Base-by-base conservation (phyloP, 768 basidiomycete species). In the Suillus americanus region DNA sequence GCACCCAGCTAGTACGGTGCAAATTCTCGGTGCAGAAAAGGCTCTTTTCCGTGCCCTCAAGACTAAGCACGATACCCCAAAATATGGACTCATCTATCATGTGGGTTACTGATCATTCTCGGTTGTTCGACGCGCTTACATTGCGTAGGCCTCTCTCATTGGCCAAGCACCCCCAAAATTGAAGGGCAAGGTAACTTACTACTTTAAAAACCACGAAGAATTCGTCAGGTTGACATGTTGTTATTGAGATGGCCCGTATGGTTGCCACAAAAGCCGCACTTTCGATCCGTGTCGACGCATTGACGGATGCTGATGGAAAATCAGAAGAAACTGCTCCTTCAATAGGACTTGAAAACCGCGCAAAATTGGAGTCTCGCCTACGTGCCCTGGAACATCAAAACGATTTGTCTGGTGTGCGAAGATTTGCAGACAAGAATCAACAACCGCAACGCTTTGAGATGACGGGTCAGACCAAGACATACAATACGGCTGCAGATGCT, bases 31-130 rank as follows among this genome's bases (percentile, higher is more conserved):
- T 64, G 90, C 90, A 14, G 89, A 91, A 77, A 91, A 91, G 76
- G 89, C 89, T 16, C 80, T 91, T 30, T 91, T 91, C 82, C 80
- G 90, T 61, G 90, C 89, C 3, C 76, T 91, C 64, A 91, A 91
- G 78, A 90, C 90, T 37, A 91, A 91, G 73, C 90, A 98, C 67
- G 97, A 98, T 80, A 98, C 97, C 66, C 96, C 97, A 30, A 99
- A 99, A 81, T 99, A 99, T 73, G 97, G 97, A 66, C 83, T 99
- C n/a, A 99, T 99, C 70, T 99, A 98, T 79, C 97, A 99, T 80
- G 94, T 92, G 75, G 43, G 86, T 80, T 14, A 25, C 35, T 7
- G 23, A n/a, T 40, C 35, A 25, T 13, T 64, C 60, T 64, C 35
- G 2, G 61, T 46, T n/a, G 43, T 59, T 57, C 63, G 40, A 56